phyloP scores from a whole-genome alignment of 2,329 filamentous ascomycete species.

The Trichoderma sp. region DNA sequence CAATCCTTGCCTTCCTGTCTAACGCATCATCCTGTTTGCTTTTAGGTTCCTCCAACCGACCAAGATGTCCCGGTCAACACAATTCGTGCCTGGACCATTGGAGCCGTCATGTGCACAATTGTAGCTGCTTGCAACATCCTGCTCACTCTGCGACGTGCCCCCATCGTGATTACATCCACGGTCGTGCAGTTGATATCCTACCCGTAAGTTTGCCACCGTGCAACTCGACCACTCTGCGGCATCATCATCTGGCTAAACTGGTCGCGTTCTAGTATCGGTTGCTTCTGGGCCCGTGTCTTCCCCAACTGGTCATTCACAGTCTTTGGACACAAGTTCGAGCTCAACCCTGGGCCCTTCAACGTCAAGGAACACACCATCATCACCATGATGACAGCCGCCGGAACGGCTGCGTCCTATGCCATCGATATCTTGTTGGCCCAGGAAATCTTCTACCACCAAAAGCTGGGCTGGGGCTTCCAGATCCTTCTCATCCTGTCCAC shows the following conservation, averaged over 20 bases:
- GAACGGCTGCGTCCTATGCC: constrained; percentile 39
- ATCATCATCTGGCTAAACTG: neutral
- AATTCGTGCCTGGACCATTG: constrained; percentile 61
- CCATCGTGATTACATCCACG: constrained; percentile 54
- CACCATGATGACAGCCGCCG: constrained; percentile 47
- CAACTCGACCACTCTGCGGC: neutral
- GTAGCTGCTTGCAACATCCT: constrained; percentile 60
- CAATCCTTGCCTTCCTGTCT: neutral
- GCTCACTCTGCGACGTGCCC: constrained; percentile 52
- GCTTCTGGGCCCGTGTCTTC: constrained; percentile 38
- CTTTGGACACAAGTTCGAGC: constrained; percentile 38
- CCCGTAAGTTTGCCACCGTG: constrained; percentile 37
- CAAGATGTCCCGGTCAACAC: constrained; percentile 59
- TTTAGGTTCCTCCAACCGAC: constrained; percentile 43
- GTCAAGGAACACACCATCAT: constrained; percentile 54
- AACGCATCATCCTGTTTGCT: neutral
- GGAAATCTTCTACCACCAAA: constrained; percentile 53
- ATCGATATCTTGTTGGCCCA: constrained; percentile 47
- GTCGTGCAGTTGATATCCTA: constrained; percentile 59
- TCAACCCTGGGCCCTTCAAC: constrained; percentile 48
- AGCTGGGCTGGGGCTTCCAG: constrained; percentile 59
- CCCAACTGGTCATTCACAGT: constrained; percentile 37
- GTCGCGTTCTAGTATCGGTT: constrained; percentile 32
- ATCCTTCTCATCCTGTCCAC: constrained; percentile 61
- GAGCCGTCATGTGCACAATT: constrained; percentile 58